Conservation (phyloP, 2,329 filamentous ascomycete genomes). For the Alternaria gansuensis region DNA sequence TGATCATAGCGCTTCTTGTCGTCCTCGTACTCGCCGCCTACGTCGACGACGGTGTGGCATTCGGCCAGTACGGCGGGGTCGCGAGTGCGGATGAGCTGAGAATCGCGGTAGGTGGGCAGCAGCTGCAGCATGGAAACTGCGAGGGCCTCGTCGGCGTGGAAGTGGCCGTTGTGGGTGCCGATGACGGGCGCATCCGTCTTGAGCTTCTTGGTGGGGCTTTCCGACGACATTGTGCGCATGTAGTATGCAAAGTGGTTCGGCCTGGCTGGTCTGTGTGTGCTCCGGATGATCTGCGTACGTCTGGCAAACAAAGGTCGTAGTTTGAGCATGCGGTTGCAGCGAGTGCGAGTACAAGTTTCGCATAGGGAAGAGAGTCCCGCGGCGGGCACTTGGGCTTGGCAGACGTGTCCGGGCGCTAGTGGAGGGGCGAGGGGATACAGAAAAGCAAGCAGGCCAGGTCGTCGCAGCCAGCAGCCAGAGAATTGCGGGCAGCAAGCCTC, state of each 20-base stretch:
- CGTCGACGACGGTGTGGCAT: slow-evolving; percentile 96
- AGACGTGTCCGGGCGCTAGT: slow-evolving; percentile 17
- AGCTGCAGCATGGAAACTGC: slow-evolving; percentile 94
- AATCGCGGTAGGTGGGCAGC: slow-evolving; percentile 79
- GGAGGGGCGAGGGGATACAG: slow-evolving; percentile 10
- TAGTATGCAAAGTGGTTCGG: background rate
- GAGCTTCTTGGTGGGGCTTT: slow-evolving; percentile 74
- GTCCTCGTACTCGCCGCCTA: slow-evolving; percentile 92
- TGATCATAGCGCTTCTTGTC: slow-evolving; percentile 86
- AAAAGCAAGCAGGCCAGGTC: background rate
- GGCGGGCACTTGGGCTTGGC: slow-evolving; percentile 28
- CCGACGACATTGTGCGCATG: slow-evolving; percentile 42
- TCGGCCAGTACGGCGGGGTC: slow-evolving; percentile 78
- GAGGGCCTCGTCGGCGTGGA: slow-evolving; percentile 97
- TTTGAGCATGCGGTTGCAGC: slow-evolving; percentile 32
- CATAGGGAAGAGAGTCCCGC: slow-evolving; percentile 16
- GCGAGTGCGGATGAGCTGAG: slow-evolving; percentile 83
- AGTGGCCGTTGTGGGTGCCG: slow-evolving; percentile 97
- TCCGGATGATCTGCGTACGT: background rate
- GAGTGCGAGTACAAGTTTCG: slow-evolving; percentile 22
- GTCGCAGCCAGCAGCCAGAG: background rate
- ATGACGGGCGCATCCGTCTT: slow-evolving; percentile 77
- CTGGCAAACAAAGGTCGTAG: slow-evolving; percentile 15
- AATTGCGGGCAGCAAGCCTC: background rate
- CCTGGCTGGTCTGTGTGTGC: slow-evolving; percentile 1